Evolutionary conservation across 768 basidiomycete genomes (phyloP).

Genomic region (Serendipita sp.): DNA sequence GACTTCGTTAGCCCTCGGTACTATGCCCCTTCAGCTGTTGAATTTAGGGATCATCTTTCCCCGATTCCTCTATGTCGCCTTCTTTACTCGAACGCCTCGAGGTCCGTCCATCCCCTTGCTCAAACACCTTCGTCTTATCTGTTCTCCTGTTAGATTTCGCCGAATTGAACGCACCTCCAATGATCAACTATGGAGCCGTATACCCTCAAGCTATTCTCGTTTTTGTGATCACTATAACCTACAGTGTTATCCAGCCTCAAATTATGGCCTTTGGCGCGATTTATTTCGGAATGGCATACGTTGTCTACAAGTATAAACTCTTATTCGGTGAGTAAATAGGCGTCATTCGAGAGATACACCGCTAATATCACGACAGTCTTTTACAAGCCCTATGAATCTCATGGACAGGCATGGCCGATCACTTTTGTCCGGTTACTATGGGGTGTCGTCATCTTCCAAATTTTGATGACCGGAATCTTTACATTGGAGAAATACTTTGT

Average conservation of each 20-base stretch:
- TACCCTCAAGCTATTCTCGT: slow-evolving; percentile 95
- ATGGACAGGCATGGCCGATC: slow-evolving; percentile 95
- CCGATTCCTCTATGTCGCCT: slow-evolving; percentile 51
- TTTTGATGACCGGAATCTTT: slow-evolving; percentile 97
- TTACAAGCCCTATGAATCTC: slow-evolving; percentile 96
- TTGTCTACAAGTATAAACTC: slow-evolving; percentile 97
- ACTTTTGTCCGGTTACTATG: slow-evolving; percentile 85
- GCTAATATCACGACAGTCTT: slow-evolving; percentile 42
- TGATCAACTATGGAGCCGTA: slow-evolving; percentile 95
- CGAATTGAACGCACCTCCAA: slow-evolving; percentile 90
- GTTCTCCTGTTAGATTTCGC: slow-evolving; percentile 54
- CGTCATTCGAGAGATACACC: not conserved
- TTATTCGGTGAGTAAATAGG: slow-evolving; percentile 55
- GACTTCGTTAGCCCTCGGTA: slow-evolving; percentile 47
- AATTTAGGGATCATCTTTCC: slow-evolving; percentile 83
- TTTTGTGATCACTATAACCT: slow-evolving; percentile 87
- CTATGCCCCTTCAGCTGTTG: slow-evolving; percentile 90
- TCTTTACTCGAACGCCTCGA: slow-evolving; percentile 79
- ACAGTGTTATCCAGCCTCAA: slow-evolving; percentile 90
- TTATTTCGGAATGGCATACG: slow-evolving; percentile 90
- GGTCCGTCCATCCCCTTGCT: slow-evolving; percentile 28
- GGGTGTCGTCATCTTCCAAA: slow-evolving; percentile 82
- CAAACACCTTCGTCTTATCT: not conserved
- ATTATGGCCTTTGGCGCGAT: slow-evolving; percentile 90
- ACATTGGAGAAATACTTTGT: slow-evolving; percentile 45